Evolutionary conservation across 805 yeast genomes (phyloP).

Genomic region (Isabelozyma gotoi): DNA sequence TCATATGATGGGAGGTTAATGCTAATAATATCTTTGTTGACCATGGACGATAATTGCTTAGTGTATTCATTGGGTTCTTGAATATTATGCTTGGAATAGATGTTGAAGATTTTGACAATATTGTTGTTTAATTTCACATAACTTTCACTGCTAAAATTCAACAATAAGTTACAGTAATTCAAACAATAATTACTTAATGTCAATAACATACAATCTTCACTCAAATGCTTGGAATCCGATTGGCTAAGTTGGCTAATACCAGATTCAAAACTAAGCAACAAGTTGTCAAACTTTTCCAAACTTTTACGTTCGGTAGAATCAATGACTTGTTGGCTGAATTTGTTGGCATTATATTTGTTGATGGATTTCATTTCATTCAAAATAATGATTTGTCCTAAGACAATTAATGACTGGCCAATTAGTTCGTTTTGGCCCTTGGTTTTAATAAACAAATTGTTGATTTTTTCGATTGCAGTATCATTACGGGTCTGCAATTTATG

Average conservation of each 20-base stretch:
- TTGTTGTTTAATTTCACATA: constrained; percentile 9
- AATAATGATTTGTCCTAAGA: constrained; percentile 15
- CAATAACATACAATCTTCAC: not conserved
- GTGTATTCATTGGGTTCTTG: not conserved
- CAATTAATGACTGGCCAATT: constrained; percentile 11
- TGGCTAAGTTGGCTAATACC: not conserved
- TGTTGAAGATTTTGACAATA: constrained; percentile 5
- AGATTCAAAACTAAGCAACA: constrained; percentile 7
- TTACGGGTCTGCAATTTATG: not conserved
- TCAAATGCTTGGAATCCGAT: not conserved
- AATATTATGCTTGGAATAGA: constrained; percentile 1
- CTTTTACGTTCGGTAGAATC: constrained; percentile 9
- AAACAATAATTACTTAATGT: constrained; percentile 5
- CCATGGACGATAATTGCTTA: not conserved
- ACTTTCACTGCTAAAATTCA: constrained; percentile 10
- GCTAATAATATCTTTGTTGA: constrained; percentile 6
- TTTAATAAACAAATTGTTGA: not conserved
- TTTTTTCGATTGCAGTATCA: not conserved
- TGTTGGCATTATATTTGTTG: not conserved
- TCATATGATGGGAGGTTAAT: constrained; percentile 24
- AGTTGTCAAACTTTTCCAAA: constrained; percentile 12
- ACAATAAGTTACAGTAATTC: constrained; percentile 6
- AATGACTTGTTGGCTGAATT: constrained; percentile 1
- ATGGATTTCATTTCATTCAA: constrained; percentile 9
- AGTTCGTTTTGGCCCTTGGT: constrained; percentile 1